Evolutionary conservation across 2,329 filamentous ascomycete genomes (phyloP).

Genomic region (Colletotrichum sp.): DNA sequence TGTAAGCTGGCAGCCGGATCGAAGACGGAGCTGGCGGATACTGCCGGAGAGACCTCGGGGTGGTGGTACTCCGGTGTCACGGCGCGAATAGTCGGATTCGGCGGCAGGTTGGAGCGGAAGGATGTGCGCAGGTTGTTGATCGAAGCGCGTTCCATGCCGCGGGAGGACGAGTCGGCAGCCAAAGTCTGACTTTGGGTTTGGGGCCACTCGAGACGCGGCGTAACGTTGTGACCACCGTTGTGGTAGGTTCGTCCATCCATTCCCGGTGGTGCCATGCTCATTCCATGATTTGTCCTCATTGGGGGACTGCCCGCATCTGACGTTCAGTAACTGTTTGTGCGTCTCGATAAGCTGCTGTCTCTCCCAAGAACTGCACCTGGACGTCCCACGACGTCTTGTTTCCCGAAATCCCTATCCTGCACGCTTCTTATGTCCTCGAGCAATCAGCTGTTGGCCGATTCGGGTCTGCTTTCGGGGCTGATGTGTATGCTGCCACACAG

Average conservation of each 20-base stretch:
- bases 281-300: constrained; percentile 47
- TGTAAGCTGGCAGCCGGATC: constrained; percentile 11
- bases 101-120: constrained; percentile 32
- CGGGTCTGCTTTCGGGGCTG: not conserved
- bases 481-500: constrained; percentile 5
- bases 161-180: constrained; percentile 18
- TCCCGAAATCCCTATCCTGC: constrained; percentile 3
- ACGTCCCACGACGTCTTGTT: constrained; percentile 15
- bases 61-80: constrained; percentile 65
- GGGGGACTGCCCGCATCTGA: constrained; percentile 22
- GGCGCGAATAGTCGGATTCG: constrained; percentile 60
- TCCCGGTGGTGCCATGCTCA: constrained; percentile 48
- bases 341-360: not conserved
- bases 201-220: constrained; percentile 37
- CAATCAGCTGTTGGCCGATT: not conserved
- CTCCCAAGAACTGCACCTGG: not conserved
- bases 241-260: constrained; percentile 49
- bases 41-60: constrained; percentile 1
- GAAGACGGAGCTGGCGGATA: constrained; percentile 5
- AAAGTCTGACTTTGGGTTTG: constrained; percentile 28
- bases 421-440: not conserved
- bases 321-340: not conserved
- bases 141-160: constrained; percentile 38
- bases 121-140: constrained; percentile 38
- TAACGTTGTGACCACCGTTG: constrained; percentile 40